Evolutionary conservation across 441 rosid species (phyloP), one percentile per base, ranked within the genome.

Genomic region (Gossypium aridum): DNA sequence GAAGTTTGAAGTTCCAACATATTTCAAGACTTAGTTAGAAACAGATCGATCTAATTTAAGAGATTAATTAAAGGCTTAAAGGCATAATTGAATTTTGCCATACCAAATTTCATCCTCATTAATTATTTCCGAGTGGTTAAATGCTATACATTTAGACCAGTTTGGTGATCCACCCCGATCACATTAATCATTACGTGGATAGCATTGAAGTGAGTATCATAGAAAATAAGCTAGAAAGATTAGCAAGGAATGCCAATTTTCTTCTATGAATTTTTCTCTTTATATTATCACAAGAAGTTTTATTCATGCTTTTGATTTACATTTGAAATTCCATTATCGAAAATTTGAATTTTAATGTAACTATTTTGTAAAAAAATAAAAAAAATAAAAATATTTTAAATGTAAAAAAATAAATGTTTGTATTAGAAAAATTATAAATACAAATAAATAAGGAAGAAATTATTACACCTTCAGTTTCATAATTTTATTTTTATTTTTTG

Each of bases 401-500:
- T 14, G 2, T n/a, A 4, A 51, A 51, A 13, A 51, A 51, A 51
- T 51, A 51, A 51, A 51, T 51, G 17, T 53, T 53, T n/a, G 22
- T 54, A 8, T 17, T 8, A 8, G 59, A 54, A 55, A 55, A 55
- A 17, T 55, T 19, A 8, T 55, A 55, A 54, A 51, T 51, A 51
- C 19, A 51, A 51, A 51, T 3, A 16, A 51, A 14, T n/a, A 51
- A 5, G 17, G 45, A 39, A 51, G n/a, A 37, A 34, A 64, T 3
- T 34, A 61, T 60, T 28, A 17, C 14, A 51, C 3, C 45, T 64
- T 71, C 67, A 4, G 71, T 76, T 49, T 71, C 82, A 76, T 78
- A 57, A 76, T 73, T 77, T 63, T 79, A 49, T 76, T 66, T 78
- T 73, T 62, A 70, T 75, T 63, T 79, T 55, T 76, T 66, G 79